A percentile compares a stretch with the other conserved stretches of the same genome.
Conservation (phyloP, 2,329 filamentous ascomycete genomes). For the Cytospora chrysosperma region DNA sequence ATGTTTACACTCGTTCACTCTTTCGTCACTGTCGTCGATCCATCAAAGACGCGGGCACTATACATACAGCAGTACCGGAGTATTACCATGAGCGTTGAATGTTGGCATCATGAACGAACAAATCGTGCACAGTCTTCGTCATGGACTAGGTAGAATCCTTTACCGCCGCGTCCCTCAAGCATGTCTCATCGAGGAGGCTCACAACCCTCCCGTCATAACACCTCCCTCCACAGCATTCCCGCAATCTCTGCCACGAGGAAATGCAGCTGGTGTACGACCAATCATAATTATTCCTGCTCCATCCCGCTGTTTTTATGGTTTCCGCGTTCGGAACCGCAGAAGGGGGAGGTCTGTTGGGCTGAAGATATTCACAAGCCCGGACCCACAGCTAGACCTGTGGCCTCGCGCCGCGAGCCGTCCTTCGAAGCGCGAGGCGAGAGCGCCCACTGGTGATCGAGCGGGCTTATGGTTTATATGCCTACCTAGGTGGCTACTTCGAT, state of each 20-base stretch:
- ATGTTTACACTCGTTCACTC: too few species aligned
- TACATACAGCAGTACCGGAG: too few species aligned
- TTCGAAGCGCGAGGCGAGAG: slow-evolving; percentile 12
- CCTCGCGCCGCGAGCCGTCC: slow-evolving; percentile 14
- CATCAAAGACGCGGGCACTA: neutral
- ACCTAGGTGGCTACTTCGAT: too few species aligned
- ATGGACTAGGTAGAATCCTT: slow-evolving; percentile 6
- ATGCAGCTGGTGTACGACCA: neutral
- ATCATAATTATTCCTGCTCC: slow-evolving; percentile 2
- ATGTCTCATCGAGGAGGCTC: too few species aligned
- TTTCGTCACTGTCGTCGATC: slow-evolving; percentile 11
- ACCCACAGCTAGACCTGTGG: neutral
- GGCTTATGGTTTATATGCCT: too few species aligned
- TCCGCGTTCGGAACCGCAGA: slow-evolving; percentile 10
- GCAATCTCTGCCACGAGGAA: neutral
- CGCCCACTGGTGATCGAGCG: neutral
- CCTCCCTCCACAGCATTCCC: neutral
- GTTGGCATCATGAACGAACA: slow-evolving; percentile 2
- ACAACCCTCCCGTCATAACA: slow-evolving; percentile 5
- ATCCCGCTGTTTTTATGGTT: neutral
- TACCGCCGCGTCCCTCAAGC: neutral
- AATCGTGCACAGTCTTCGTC: too few species aligned
- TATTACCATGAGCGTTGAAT: neutral
- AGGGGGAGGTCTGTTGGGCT: slow-evolving; percentile 1
- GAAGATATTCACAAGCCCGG: slow-evolving; percentile 15